Evolutionary conservation across 202 grass and related monocot species (phyloP).

Genomic region (Carex sylvatica): DNA sequence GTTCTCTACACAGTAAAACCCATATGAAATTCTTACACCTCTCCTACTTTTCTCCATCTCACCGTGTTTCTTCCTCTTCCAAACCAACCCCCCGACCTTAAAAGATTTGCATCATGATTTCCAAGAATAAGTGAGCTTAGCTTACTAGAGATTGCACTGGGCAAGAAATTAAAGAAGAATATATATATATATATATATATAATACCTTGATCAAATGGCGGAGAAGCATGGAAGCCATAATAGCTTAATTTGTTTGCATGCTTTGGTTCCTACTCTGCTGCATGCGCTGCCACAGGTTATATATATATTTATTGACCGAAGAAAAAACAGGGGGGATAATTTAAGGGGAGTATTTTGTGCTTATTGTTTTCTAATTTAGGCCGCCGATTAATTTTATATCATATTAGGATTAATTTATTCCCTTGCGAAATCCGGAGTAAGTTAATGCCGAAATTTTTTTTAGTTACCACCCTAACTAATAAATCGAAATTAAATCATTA

Average conservation of each 20-base stretch:
- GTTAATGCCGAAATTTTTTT: too few species aligned
- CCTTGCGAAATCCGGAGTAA: not conserved
- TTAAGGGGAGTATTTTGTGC: not conserved
- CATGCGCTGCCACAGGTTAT: not conserved
- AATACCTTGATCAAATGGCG: not conserved
- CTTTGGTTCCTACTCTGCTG: not conserved
- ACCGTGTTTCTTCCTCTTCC: not conserved
- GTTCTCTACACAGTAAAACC: slow-evolving; percentile 23
- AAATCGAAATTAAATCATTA: too few species aligned
- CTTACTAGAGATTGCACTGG: not conserved
- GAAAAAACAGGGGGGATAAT: not conserved
- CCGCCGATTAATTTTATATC: not conserved
- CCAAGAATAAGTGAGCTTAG: not conserved
- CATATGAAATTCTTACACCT: slow-evolving; percentile 24
- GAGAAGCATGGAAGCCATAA: slow-evolving; percentile 1
- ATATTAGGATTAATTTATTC: not conserved
- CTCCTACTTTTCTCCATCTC: not conserved
- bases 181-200: too few species aligned
- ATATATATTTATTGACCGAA: not conserved
- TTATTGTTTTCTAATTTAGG: not conserved
- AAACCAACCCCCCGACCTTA: slow-evolving; percentile 8
- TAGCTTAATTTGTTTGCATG: not conserved
- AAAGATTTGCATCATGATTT: not conserved
- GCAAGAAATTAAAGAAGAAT: not conserved
- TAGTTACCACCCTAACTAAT: too few species aligned